Evolutionary conservation across 352 stramenopile genomes (phyloP).

Genomic region (Phytophthora tubulina): DNA sequence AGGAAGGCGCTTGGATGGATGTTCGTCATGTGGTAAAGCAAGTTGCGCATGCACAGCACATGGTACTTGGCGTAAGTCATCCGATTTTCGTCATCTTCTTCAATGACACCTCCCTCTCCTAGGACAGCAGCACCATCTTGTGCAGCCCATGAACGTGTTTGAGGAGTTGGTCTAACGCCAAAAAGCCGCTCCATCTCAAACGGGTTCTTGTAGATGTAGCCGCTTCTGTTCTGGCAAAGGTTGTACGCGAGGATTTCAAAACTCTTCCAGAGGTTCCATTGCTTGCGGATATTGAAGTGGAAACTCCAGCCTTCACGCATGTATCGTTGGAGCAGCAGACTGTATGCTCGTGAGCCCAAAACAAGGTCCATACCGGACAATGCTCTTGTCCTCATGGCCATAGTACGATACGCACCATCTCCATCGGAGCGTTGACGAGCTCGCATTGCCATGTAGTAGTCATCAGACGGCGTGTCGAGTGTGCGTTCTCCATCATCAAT

Average conservation of each 20-base stretch:
- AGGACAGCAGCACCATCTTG: neutral
- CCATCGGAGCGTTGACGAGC: conserved; percentile 21
- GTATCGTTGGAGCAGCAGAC: conserved; percentile 77
- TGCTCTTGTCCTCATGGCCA: conserved; percentile 47
- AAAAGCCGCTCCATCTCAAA: conserved; percentile 86
- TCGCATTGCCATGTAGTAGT: conserved; percentile 35
- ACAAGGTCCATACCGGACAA: conserved; percentile 85
- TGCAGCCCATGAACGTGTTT: conserved; percentile 11
- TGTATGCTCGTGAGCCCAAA: conserved; percentile 76
- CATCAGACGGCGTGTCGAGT: conserved; percentile 34
- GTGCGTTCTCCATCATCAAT: conserved; percentile 33
- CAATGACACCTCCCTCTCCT: conserved; percentile 13
- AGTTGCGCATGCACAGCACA: conserved; percentile 87
- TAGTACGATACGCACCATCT: conserved; percentile 26
- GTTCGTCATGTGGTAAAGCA: conserved; percentile 85
- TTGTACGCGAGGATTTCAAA: conserved; percentile 92
- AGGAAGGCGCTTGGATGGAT: conserved; percentile 83
- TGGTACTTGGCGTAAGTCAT: conserved; percentile 84
- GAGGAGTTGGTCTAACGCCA: conserved; percentile 43
- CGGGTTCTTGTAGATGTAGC: conserved; percentile 92
- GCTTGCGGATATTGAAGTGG: conserved; percentile 81
- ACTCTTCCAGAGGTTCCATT: conserved; percentile 90
- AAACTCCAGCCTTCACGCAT: conserved; percentile 85
- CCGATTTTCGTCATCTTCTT: conserved; percentile 36
- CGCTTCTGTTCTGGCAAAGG: conserved; percentile 86